Evolutionary conservation across 2,329 filamentous ascomycete genomes (phyloP).

Genomic region (Colletotrichum sp.): DNA sequence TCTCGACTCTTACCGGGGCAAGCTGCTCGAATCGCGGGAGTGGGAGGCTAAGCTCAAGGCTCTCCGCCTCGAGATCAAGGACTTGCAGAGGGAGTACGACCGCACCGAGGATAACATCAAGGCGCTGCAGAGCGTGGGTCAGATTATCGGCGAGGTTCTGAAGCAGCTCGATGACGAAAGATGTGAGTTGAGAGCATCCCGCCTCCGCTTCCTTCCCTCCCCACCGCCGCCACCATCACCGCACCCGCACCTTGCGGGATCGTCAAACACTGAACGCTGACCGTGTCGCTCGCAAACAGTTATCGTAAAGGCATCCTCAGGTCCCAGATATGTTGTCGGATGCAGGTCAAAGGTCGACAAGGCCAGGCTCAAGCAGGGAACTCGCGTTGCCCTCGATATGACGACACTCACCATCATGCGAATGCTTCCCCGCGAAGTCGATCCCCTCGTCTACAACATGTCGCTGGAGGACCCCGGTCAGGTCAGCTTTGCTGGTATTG

Average conservation of each 20-base stretch:
- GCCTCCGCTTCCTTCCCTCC: neutral
- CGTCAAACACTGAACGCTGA: neutral
- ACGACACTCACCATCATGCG: constrained; percentile 99
- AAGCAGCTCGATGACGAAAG: constrained; percentile 99
- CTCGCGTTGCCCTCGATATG: constrained; percentile 97
- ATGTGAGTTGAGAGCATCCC: constrained; percentile 66
- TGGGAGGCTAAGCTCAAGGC: constrained; percentile 98
- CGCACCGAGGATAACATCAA: constrained; percentile 99
- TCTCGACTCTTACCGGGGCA: constrained; percentile 78
- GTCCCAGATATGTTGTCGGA: constrained; percentile 96
- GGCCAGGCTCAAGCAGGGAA: constrained; percentile 95
- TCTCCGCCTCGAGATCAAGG: constrained; percentile 94
- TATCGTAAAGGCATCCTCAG: constrained; percentile 97
- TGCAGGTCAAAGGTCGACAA: constrained; percentile 99
- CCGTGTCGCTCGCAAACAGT: constrained; percentile 55
- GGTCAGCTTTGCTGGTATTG: constrained; percentile 96
- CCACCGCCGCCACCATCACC: neutral
- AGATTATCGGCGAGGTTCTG: constrained; percentile 98
- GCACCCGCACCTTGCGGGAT: neutral
- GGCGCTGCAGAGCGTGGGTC: constrained; percentile 96
- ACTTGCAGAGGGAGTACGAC: constrained; percentile 91
- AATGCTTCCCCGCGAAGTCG: constrained; percentile 98
- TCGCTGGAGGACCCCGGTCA: constrained; percentile 97
- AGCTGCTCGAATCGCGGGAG: constrained; percentile 92
- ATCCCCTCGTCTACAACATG: constrained; percentile 99